A percentile compares a stretch with the other conserved stretches of the same genome.
Conservation (phyloP, 2,329 filamentous ascomycete genomes). For the Capronia epimyces region DNA sequence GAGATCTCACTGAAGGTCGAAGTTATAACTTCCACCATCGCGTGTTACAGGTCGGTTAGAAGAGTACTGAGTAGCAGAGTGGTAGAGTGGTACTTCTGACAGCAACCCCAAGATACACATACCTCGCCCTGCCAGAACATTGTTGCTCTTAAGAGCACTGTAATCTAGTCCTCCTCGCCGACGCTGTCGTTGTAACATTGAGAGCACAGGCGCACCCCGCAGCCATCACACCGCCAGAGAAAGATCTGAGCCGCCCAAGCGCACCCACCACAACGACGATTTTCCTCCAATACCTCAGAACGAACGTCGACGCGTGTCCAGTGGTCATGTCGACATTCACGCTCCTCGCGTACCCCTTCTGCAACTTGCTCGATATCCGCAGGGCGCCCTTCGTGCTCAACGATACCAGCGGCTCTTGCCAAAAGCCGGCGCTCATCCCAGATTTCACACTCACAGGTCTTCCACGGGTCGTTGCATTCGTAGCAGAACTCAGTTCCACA, state of each 20-base stretch:
- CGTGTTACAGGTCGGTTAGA: too few species aligned
- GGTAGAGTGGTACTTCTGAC: too few species aligned
- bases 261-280: constrained; percentile 16
- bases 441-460: constrained; percentile 27
- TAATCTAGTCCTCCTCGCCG: too few species aligned
- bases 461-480: constrained; percentile 31
- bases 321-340: constrained; percentile 8
- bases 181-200: constrained; percentile 1
- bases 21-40: too few species aligned
- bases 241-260: constrained; percentile 7
- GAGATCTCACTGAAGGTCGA: too few species aligned
- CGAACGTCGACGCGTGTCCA: constrained; percentile 2
- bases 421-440: constrained; percentile 30
- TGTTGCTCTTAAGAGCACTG: too few species aligned
- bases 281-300: background rate
- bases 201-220: constrained; percentile 3
- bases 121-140: too few species aligned
- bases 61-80: too few species aligned
- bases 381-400: constrained; percentile 8
- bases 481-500: constrained; percentile 34
- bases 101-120: too few species aligned
- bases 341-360: background rate
- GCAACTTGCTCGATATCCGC: background rate
- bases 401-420: constrained; percentile 16
- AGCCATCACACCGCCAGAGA: constrained; percentile 12